phyloP scores from a whole-genome alignment of 2,329 filamentous ascomycete genomes.

The Hypoxylon sp. region DNA sequence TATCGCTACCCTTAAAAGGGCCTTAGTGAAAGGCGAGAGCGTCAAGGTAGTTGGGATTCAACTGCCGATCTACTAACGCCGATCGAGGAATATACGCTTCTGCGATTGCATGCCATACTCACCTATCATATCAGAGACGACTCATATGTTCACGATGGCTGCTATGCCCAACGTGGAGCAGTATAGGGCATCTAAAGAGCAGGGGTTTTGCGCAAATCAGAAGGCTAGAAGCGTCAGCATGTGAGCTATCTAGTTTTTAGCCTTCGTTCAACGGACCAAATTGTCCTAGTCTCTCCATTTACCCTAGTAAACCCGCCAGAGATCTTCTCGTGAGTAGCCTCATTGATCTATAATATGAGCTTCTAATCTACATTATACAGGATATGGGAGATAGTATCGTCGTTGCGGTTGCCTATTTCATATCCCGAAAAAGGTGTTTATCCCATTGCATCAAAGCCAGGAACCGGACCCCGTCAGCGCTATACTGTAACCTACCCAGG shows the following conservation, averaged over 20 bases:
- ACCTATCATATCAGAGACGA: not conserved
- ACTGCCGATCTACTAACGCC: not conserved
- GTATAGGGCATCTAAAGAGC: not conserved
- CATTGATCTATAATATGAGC: slow-evolving; percentile 5
- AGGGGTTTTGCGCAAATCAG: not conserved
- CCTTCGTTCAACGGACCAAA: not conserved
- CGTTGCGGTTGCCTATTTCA: not conserved
- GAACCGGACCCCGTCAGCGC: slow-evolving; percentile 9
- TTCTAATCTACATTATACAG: not conserved
- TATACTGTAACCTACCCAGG: slow-evolving; percentile 5
- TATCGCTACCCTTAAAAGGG: too few relatives aligned
- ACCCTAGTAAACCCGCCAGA: not conserved
- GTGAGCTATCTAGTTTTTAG: not conserved
- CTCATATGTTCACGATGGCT: not conserved
- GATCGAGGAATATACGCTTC: not conserved
- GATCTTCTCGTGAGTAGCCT: not conserved
- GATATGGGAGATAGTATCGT: not conserved
- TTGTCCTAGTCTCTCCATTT: not conserved
- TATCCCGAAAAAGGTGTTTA: not conserved
- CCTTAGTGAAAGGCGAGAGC: not conserved
- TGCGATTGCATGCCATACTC: not conserved
- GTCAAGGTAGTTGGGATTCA: not conserved
- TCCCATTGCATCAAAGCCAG: slow-evolving; percentile 8
- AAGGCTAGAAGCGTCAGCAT: not conserved
- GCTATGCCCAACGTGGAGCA: not conserved